Base-by-base conservation (phyloP, 768 basidiomycete species). In the Tricholoma flavovirens region DNA sequence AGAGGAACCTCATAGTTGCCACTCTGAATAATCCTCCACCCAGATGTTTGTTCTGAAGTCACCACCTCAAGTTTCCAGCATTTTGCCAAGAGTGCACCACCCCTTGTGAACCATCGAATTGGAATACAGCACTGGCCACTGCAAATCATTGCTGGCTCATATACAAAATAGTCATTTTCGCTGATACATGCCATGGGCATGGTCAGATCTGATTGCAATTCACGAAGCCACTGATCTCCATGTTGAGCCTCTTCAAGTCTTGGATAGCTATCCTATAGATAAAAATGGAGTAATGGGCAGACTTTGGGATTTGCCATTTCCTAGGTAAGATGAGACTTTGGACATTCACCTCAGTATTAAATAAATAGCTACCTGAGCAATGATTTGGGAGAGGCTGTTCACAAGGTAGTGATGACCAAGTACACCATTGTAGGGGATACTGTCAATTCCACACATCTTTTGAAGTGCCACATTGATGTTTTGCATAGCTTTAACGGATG, bases 221-320 rank as follows among this genome's bases (percentile, higher is more conserved):
- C 67, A 11, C 65, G 15, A 0, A 68, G 61, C 74, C 72, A 74
- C 1, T 59, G 58, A 3, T 22, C 8, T 0, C 61, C 63, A 26
- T 66, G 64, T 9, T 51, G 56, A 29, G 60, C 62, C 51, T 74
- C 64, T 0, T 43, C 21, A 2, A 63, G 53, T 3, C 30, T 4
- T 15, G 54, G 21, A 8, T 69, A 67, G 21, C 51, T 53, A 57
- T 75, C 73, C 59, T 75, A 71, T 9, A 73, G 72, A 52, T 71
- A 70, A 52, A 70, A 68, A 1, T 49, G 40, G 0, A 76, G 58
- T 42, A 72, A 62, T 0, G 59, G 56, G 0, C 68, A 63, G 10
- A 76, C 67, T n/a, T 40, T 21, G 0, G 73, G 73, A 53, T 76
- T 76, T 3, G 69, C 60, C 64, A 73, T 70, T 64, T 75, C 75